phyloP scores from a whole-genome alignment of 495 filamentous ascomycete genomes.

The Tuber borchii region DNA sequence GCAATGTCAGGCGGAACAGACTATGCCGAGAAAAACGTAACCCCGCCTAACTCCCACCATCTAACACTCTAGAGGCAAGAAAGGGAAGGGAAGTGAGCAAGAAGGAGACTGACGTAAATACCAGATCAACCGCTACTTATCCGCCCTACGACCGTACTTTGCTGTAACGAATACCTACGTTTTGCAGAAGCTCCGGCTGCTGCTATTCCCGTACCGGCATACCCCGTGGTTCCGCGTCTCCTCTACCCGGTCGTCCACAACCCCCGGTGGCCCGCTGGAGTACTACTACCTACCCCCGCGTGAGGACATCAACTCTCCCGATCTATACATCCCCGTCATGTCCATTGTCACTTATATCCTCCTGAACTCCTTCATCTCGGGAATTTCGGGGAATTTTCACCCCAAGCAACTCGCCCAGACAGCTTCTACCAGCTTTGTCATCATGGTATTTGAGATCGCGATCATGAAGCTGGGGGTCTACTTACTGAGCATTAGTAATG shows the following conservation, averaged over 20 bases:
- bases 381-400: slow-evolving; percentile 85
- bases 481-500: slow-evolving; percentile 83
- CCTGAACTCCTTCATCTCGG: slow-evolving; percentile 78
- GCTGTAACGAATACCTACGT: slow-evolving; percentile 92
- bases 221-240: slow-evolving; percentile 79
- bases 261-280: slow-evolving; percentile 61
- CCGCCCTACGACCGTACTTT: slow-evolving; percentile 93
- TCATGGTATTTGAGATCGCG: slow-evolving; percentile 79
- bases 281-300: slow-evolving; percentile 89
- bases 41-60: slow-evolving; percentile 19
- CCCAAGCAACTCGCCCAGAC: slow-evolving; percentile 86
- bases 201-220: slow-evolving; percentile 96
- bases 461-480: slow-evolving; percentile 88
- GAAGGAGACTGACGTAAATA: slow-evolving; percentile 1
- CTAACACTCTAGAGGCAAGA: neutral
- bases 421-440: slow-evolving; percentile 71
- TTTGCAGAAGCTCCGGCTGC: slow-evolving; percentile 72
- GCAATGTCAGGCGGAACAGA: slow-evolving; percentile 84
- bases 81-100: neutral
- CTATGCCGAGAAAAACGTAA: slow-evolving; percentile 86
- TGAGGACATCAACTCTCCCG: slow-evolving; percentile 93
- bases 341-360: slow-evolving; percentile 96
- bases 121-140: slow-evolving; percentile 86
- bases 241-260: slow-evolving; percentile 50
- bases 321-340: slow-evolving; percentile 98